Conservation (phyloP, 2,329 filamentous ascomycete species). For the Cryphonectria nitschkei region DNA sequence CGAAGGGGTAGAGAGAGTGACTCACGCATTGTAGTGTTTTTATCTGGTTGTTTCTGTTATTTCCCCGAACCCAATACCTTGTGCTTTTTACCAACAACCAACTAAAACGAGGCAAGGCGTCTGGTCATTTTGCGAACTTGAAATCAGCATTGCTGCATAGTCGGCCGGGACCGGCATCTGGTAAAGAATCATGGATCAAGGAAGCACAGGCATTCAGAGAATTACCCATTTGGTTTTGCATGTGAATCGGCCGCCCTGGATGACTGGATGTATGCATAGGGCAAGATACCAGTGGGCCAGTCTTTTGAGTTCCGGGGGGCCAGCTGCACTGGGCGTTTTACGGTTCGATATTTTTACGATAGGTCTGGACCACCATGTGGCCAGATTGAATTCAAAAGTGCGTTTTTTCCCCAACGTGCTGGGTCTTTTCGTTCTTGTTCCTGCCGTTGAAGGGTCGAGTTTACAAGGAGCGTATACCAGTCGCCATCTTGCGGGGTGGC, state of each 20-base stretch:
- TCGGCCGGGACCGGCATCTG: background rate
- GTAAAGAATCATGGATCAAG: background rate
- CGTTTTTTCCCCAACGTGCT: too few relatives aligned
- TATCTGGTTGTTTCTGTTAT: background rate
- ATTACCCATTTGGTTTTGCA: background rate
- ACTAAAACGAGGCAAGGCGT: conserved; percentile 25
- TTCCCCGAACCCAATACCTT: background rate
- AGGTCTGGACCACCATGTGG: background rate
- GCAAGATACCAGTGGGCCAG: background rate
- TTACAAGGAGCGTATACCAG: too few relatives aligned
- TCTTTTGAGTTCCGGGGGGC: background rate
- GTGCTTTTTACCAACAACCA: background rate
- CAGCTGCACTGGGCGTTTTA: background rate
- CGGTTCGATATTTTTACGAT: background rate
- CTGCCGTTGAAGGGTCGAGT: too few relatives aligned
- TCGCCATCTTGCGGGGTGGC: too few relatives aligned
- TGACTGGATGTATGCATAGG: background rate
- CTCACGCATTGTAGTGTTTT: conserved; percentile 4
- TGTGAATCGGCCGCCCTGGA: background rate
- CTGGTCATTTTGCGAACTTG: background rate
- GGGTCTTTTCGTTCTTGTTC: too few relatives aligned
- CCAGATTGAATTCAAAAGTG: background rate
- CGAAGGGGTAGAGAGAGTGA: background rate
- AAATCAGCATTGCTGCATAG: conserved; percentile 9
- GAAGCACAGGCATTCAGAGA: background rate